Conservation (phyloP, 2,329 filamentous ascomycete genomes). For the Onygenales sp. region DNA sequence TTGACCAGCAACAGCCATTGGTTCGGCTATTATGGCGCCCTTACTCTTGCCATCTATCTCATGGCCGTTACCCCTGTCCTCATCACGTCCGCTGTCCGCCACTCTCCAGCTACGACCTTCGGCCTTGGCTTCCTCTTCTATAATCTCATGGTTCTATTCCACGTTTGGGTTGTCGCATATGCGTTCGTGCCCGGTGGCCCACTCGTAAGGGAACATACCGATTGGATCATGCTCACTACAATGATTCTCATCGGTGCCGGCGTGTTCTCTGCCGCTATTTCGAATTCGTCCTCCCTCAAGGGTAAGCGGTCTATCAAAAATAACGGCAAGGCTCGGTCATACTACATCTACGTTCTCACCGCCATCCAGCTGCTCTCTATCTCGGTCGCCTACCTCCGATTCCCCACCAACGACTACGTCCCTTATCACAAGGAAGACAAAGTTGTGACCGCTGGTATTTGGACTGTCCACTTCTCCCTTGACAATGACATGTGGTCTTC, state of each 20-base stretch:
- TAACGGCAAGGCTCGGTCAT: conserved; percentile 47
- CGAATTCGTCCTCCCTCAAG: conserved; percentile 36
- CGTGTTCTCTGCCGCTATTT: conserved; percentile 57
- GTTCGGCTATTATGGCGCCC: conserved; percentile 79
- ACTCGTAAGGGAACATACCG: conserved; percentile 83
- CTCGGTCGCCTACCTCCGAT: conserved; percentile 74
- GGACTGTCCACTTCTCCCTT: conserved; percentile 96
- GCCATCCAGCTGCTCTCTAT: conserved; percentile 71
- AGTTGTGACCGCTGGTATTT: conserved; percentile 86
- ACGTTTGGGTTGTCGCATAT: conserved; percentile 97
- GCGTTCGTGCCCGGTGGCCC: conserved; percentile 94
- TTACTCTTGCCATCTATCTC: conserved; percentile 67
- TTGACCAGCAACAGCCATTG: conserved; percentile 72
- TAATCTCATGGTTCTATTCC: conserved; percentile 91
- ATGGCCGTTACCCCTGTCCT: conserved; percentile 70
- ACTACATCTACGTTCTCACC: conserved; percentile 64
- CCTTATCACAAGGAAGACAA: conserved; percentile 85
- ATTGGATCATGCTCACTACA: conserved; percentile 84
- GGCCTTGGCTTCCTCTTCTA: conserved; percentile 84
- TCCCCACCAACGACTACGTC: conserved; percentile 84
- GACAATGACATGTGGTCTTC: conserved; percentile 99
- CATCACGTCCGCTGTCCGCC: conserved; percentile 65
- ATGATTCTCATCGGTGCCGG: conserved; percentile 80
- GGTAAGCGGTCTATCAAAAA: conserved; percentile 29
- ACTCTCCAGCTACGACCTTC: conserved; percentile 70